Conservation (phyloP, 2,329 filamentous ascomycete genomes). For the Fusarium siculi region DNA sequence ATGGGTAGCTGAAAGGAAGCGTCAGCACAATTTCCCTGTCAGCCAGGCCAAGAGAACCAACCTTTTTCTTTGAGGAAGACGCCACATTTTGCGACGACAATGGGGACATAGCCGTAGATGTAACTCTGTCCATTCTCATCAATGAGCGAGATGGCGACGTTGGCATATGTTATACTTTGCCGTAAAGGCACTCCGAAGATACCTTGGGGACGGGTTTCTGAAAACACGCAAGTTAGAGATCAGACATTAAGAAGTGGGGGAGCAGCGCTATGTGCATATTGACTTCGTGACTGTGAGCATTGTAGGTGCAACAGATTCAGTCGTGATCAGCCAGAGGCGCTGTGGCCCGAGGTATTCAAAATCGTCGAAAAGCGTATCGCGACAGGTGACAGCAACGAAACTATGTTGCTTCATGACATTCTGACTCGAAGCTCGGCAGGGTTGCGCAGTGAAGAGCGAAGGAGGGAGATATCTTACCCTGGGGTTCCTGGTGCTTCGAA, state of each 20-base stretch:
- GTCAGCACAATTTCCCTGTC: conserved; percentile 30
- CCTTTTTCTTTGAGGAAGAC: conserved; percentile 98
- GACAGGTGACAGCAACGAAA: neutral
- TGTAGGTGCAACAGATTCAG: neutral
- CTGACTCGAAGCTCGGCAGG: neutral
- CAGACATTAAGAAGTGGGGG: neutral
- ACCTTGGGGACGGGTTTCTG: conserved; percentile 69
- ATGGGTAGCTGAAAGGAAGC: conserved; percentile 75
- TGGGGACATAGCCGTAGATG: conserved; percentile 98
- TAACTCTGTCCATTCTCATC: conserved; percentile 94
- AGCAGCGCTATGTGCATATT: conserved; percentile 1
- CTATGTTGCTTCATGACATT: neutral
- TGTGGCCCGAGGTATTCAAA: neutral
- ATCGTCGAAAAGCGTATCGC: conserved; percentile 3
- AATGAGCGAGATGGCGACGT: conserved; percentile 95
- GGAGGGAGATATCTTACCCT: conserved; percentile 56
- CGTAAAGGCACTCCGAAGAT: conserved; percentile 96
- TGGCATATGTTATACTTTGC: conserved; percentile 95
- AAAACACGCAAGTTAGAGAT: conserved; percentile 35
- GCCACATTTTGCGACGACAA: conserved; percentile 97
- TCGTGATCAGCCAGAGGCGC: neutral
- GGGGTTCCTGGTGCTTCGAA: conserved; percentile 64
- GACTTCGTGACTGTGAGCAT: neutral
- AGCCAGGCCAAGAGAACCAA: conserved; percentile 55
- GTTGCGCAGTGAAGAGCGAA: conserved; percentile 11